Base-by-base conservation (phyloP, 169 alveolate species). In the Eimeria nieschulzi region DNA sequence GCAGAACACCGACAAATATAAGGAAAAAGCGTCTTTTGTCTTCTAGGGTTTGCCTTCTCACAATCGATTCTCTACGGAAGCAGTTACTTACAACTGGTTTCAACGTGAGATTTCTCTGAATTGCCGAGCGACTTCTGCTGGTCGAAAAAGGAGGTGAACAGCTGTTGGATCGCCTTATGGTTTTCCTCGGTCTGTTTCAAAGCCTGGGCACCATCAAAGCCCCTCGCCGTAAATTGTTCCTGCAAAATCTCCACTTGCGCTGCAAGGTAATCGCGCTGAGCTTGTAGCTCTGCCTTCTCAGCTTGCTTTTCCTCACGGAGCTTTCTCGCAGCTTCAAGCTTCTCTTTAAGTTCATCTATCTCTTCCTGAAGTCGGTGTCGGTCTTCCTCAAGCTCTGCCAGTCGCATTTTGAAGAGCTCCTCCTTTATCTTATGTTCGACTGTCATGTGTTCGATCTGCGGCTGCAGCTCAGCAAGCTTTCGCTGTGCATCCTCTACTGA, bases 401-500 rank as follows among this genome's bases (percentile, higher is more conserved):
- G 19, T 26, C 55, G 53, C 54, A 23, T 25, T 53, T 55, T 79
- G 55, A 79, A 56, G 23, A 55, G 53, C 19, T 17, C 73, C 51
- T 79, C 87, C 6, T 33, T 61, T 70, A 70, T 21, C 75, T 23
- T 51, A 54, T 19, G 64, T 17, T 79, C 87, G 7, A 19, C 68
- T 19, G 68, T 19, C 68, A 59, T 59, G 15, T 59, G 68, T 19
- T 12, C n/a, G 15, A 59, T 12, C 68, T 9, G 19, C 12, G 51
- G 59, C 73, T 55, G 55, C 55, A 79, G 72, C 59, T 79, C 55
- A 56, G 25, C 73, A 19, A 79, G 87, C 87, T 79, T 70, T 54
- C 66, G 87, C 87, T 79, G 87, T 7, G 87, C 87, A 61, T 79
- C 87, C 55, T 79, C 73, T 8, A 79, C 26, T 19, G 75, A 79